Conservation (phyloP, 148 eudicot species). For the Salicornia ramosissima region DNA sequence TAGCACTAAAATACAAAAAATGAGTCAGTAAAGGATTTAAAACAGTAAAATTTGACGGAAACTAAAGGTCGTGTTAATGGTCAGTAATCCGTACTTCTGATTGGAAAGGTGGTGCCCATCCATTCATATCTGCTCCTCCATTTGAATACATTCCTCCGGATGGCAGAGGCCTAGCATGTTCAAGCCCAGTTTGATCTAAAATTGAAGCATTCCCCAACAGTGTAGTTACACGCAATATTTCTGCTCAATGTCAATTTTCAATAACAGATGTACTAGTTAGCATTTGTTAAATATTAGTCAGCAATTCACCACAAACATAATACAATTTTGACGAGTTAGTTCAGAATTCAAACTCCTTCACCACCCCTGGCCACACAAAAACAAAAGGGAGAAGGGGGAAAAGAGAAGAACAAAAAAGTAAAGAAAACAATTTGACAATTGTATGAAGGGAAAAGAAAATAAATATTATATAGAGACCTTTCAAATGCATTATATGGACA, state of each 20-base stretch:
- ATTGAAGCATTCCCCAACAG: conserved; percentile 99
- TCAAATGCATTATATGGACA: not conserved
- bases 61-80: conserved; percentile 87
- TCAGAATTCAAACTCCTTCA: conserved; percentile 25
- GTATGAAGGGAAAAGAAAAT: conserved; percentile 8
- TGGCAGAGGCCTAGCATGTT: conserved; percentile 93
- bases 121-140: conserved; percentile 92
- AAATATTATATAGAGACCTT: not conserved
- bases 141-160: conserved; percentile 93
- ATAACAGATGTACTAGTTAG: conserved; percentile 98
- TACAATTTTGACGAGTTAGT: conserved; percentile 48
- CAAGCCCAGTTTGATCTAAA: conserved; percentile 98
- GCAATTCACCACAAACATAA: conserved; percentile 67
- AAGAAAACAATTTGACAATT: conserved; percentile 1
- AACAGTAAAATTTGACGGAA: conserved; percentile 65
- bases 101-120: conserved; percentile 93
- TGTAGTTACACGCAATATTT: conserved; percentile 96
- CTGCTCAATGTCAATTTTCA: conserved; percentile 98
- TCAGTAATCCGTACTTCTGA: conserved; percentile 99
- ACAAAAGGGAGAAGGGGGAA: not conserved
- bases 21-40: conserved; percentile 47
- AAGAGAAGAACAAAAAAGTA: not conserved
- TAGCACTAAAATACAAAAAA: conserved; percentile 41
- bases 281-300: conserved; percentile 58
- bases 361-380: not conserved